These are phyloP conservation scores for Diaporthe sp. DNA, from an alignment of 2,329 filamentous ascomycete genomes.

Conservation along the genomic window DNA sequence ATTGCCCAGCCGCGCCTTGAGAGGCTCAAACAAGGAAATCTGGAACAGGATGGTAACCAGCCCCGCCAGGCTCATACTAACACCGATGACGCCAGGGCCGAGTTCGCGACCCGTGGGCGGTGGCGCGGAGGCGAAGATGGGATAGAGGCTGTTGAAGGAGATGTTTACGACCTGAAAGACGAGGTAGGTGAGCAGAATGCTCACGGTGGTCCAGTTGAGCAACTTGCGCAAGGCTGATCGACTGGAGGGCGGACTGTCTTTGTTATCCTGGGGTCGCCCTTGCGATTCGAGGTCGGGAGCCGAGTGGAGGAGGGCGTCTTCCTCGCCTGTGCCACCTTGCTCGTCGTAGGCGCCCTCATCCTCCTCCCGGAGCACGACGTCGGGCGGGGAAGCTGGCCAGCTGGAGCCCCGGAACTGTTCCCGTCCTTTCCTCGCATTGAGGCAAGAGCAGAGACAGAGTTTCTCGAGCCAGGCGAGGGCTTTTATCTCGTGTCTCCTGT, in stretches of 20 bases:
- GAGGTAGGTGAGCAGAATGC: slow-evolving; percentile 87
- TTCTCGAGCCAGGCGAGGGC: slow-evolving; percentile 50
- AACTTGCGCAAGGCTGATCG: slow-evolving; percentile 65
- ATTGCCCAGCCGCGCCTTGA: slow-evolving; percentile 87
- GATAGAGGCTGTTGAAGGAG: slow-evolving; percentile 94
- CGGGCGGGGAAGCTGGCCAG: slow-evolving; percentile 42
- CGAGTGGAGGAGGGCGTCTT: slow-evolving; percentile 35
- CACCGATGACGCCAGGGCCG: slow-evolving; percentile 83
- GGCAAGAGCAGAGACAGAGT: slow-evolving; percentile 41
- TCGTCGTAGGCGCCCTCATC: slow-evolving; percentile 43
- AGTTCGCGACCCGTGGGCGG: slow-evolving; percentile 84
- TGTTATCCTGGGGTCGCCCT: slow-evolving; percentile 55
- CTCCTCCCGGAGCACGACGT: slow-evolving; percentile 26
- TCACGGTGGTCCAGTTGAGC: slow-evolving; percentile 83
- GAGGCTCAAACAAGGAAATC: slow-evolving; percentile 82
- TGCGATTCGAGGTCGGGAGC: slow-evolving; percentile 40
- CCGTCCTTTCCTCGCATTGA: slow-evolving; percentile 41
- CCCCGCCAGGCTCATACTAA: slow-evolving; percentile 88
- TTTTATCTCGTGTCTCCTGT: slow-evolving; percentile 42
- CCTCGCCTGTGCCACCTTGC: slow-evolving; percentile 33
- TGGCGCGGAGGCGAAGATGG: slow-evolving; percentile 86
- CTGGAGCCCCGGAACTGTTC: slow-evolving; percentile 48
- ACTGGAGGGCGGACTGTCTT: slow-evolving; percentile 61
- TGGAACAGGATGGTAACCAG: slow-evolving; percentile 91
- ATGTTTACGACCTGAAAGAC: slow-evolving; percentile 96